A percentile compares a stretch with the other conserved stretches of the same genome.
Conservation (phyloP, 2,329 filamentous ascomycete genomes). For the Elsinoe fawcettii region DNA sequence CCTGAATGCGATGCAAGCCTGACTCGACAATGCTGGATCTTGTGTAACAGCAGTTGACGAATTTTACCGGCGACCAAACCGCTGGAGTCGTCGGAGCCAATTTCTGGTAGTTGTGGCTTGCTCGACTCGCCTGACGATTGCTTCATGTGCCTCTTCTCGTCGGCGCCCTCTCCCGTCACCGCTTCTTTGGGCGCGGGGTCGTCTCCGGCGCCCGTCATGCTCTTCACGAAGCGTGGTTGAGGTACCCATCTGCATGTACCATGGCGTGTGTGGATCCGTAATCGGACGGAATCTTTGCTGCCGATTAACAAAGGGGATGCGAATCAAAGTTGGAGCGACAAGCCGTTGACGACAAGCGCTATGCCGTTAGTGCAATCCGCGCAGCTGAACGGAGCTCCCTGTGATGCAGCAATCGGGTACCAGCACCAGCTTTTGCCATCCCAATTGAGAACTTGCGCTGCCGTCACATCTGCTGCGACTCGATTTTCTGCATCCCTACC, state of each 20-base stretch:
- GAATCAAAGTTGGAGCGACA: slow-evolving; percentile 15
- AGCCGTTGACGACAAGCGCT: slow-evolving; percentile 16
- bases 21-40: neutral
- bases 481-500: neutral
- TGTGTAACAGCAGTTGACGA: neutral
- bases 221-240: neutral
- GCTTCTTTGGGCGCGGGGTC: neutral
- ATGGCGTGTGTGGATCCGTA: neutral
- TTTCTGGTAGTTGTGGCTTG: slow-evolving; percentile 6
- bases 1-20: neutral
- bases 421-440: neutral
- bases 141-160: neutral
- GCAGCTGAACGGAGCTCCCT: slow-evolving; percentile 7
- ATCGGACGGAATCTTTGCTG: neutral
- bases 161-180: neutral
- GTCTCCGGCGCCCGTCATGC: neutral
- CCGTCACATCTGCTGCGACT: neutral
- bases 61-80: slow-evolving; percentile 7
- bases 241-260: slow-evolving; percentile 2
- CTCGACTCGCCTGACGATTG: neutral
- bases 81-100: neutral
- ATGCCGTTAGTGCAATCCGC: slow-evolving; percentile 15
- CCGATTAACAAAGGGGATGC: slow-evolving; percentile 7
- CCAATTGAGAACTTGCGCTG: slow-evolving; percentile 6
- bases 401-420: neutral